A percentile compares a stretch with the other conserved stretches of the same genome.
Evolutionary conservation across 495 filamentous ascomycete genomes (phyloP).

Genomic region (Talaromyces ruber): DNA sequence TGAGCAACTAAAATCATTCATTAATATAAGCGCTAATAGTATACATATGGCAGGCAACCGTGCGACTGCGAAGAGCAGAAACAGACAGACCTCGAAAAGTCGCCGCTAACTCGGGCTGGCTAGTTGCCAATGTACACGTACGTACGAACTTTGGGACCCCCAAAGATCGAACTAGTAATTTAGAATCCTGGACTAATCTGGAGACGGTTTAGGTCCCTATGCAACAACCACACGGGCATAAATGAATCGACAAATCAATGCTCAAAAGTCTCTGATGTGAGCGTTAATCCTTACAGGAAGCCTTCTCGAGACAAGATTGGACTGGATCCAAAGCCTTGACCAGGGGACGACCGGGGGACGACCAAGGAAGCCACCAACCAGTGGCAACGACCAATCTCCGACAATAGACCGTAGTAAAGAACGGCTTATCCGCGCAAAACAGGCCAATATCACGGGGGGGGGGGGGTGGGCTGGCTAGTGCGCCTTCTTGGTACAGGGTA

Average conservation of each 20-base stretch:
- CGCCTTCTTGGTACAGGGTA: not conserved
- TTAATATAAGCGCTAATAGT: not conserved
- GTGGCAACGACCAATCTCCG: slow-evolving; percentile 1
- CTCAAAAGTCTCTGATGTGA: not conserved
- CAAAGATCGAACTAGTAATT: not conserved
- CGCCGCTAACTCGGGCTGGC: not conserved
- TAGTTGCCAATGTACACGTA: not conserved
- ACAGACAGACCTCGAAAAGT: not conserved
- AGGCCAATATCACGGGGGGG: not conserved
- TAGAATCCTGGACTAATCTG: not conserved
- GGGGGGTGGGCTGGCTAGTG: not conserved
- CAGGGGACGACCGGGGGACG: not conserved
- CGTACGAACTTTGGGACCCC: not conserved
- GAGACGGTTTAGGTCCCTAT: not conserved
- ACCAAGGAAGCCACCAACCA: not conserved
- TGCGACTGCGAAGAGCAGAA: not conserved
- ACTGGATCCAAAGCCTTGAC: not conserved
- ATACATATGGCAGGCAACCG: not conserved
- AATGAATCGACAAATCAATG: not conserved
- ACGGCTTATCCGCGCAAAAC: not conserved
- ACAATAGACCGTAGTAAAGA: not conserved
- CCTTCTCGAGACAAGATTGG: not conserved
- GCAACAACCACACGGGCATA: not conserved
- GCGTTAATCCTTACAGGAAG: not conserved
- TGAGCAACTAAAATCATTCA: not conserved